Evolutionary conservation across 2,329 filamentous ascomycete species (phyloP).

Genomic region (Ophiostoma tasmaniense): DNA sequence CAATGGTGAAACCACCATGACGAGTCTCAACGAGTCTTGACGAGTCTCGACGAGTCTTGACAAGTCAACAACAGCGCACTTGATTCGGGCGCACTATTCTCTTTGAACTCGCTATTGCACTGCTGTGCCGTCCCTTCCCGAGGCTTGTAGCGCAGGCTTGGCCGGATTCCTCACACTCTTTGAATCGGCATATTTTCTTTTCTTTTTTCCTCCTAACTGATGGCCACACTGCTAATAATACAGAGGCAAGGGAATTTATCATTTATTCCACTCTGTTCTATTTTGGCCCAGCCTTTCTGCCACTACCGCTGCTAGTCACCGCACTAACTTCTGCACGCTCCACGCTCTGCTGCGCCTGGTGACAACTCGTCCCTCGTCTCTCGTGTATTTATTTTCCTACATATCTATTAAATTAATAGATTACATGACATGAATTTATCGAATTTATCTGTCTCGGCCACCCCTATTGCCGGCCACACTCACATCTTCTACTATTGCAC

Average conservation of each 20-base stretch:
- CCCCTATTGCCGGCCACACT: background rate
- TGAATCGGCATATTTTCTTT: background rate
- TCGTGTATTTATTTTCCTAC: background rate
- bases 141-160: background rate
- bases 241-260: background rate
- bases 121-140: background rate
- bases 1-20: background rate
- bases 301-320: constrained; percentile 3
- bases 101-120: background rate
- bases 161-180: background rate
- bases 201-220: background rate
- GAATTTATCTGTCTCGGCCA: background rate
- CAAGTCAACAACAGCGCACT: background rate
- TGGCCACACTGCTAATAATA: background rate
- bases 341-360: constrained; percentile 1
- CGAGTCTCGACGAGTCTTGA: too few species aligned
- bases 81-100: background rate
- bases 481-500: background rate
- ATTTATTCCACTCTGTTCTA: background rate
- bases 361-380: background rate
- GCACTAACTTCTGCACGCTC: background rate
- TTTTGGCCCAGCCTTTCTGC: background rate
- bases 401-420: too few species aligned
- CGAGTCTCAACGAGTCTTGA: too few species aligned
- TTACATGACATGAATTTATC: background rate